phyloP scores from a whole-genome alignment of 1,139 yeast species.

The Nakaseomyces uthaithaninus region DNA sequence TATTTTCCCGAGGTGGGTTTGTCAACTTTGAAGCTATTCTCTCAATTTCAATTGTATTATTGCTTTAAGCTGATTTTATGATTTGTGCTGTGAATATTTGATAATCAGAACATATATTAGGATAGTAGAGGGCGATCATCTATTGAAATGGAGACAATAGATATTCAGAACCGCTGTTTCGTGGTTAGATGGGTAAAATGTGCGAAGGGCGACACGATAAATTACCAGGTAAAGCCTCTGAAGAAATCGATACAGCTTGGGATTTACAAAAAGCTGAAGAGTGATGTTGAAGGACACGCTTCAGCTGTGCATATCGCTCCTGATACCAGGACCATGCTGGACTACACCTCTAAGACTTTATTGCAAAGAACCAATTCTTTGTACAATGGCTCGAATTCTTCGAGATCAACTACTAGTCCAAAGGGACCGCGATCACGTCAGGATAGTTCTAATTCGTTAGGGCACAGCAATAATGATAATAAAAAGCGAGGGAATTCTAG shows the following conservation, averaged over 20 bases:
- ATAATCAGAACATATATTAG: too few relatives aligned
- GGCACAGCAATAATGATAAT: not conserved
- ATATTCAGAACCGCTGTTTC: slow-evolving; percentile 81
- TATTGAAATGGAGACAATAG: slow-evolving; percentile 90
- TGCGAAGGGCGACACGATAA: slow-evolving; percentile 55
- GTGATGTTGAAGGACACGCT: slow-evolving; percentile 16
- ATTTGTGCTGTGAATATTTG: too few relatives aligned
- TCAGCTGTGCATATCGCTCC: slow-evolving; percentile 24
- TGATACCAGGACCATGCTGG: slow-evolving; percentile 23
- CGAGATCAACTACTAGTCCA: not conserved
- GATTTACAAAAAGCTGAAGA: slow-evolving; percentile 32
- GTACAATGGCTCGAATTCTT: slow-evolving; percentile 7
- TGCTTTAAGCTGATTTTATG: too few relatives aligned
- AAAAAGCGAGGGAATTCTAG: slow-evolving; percentile 5
- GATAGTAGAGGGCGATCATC: too few relatives aligned
- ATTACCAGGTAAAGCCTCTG: slow-evolving; percentile 77
- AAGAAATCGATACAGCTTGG: slow-evolving; percentile 61
- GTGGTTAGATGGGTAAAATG: slow-evolving; percentile 86
- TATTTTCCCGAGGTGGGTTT: too few relatives aligned
- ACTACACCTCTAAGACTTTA: slow-evolving; percentile 20
- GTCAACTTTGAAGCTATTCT: too few relatives aligned
- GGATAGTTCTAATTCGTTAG: not conserved
- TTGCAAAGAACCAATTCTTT: slow-evolving; percentile 17
- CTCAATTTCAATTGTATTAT: too few relatives aligned
- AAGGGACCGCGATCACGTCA: not conserved